These are phyloP conservation scores for Tolypocladium ophioglossoides DNA, from an alignment of 2,329 filamentous ascomycete genomes.

Conservation along the genomic window DNA sequence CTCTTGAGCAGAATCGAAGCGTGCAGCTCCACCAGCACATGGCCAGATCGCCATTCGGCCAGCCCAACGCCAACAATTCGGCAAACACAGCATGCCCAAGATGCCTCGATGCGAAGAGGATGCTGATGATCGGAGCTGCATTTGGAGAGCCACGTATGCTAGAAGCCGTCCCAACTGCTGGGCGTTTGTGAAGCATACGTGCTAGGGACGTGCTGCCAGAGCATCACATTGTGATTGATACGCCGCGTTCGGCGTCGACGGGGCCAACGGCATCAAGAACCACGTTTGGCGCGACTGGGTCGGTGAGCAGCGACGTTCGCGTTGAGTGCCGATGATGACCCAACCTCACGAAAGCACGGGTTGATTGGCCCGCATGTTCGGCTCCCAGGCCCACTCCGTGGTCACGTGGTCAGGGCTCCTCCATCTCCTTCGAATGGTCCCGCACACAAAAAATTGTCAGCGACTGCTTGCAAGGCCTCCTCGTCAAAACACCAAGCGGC, in stretches of 20 bases:
- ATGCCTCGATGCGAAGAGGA: neutral
- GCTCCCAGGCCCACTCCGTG: neutral
- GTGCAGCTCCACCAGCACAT: neutral
- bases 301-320: neutral
- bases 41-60: neutral
- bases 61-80: neutral
- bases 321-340: neutral
- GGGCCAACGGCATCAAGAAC: neutral
- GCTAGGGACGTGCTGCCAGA: neutral
- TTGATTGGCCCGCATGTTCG: neutral
- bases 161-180: neutral
- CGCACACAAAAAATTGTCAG: conserved; percentile 29
- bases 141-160: neutral
- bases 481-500: conserved; percentile 30
- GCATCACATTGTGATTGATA: neutral
- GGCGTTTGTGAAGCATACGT: neutral
- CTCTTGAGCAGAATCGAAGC: neutral
- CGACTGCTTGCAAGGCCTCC: conserved; percentile 16
- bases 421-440: conserved; percentile 10
- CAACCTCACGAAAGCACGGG: neutral
- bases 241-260: neutral
- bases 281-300: neutral
- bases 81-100: neutral
- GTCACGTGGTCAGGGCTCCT: conserved; percentile 28
- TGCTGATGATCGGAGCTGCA: neutral